Evolutionary conservation across 441 rosid species (phyloP).

Genomic region (Croton setiger): DNA sequence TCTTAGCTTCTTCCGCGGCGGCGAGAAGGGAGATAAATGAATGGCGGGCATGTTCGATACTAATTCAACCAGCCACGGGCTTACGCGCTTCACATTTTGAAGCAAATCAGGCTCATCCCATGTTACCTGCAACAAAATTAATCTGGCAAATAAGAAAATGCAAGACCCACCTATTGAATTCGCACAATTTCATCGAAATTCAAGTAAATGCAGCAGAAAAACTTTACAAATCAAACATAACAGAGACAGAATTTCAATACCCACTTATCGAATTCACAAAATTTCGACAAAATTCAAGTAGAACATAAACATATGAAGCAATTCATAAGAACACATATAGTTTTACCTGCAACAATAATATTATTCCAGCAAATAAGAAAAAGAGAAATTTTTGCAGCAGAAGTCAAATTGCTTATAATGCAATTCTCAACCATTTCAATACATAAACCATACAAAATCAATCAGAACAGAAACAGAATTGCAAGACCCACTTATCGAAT

Average conservation of each 20-base stretch:
- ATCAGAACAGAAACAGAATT: neutral
- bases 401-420: neutral
- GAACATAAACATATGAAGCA: no score
- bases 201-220: no score
- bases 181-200: no score
- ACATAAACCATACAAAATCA: neutral
- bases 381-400: neutral
- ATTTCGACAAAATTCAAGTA: no score
- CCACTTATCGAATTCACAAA: no score
- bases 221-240: no score
- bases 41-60: constrained; percentile 55
- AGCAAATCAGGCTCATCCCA: constrained; percentile 73
- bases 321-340: no score
- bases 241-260: no score
- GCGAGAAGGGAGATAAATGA: constrained; percentile 42
- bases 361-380: neutral
- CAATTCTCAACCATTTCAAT: neutral
- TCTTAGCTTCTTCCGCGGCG: constrained; percentile 73
- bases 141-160: neutral
- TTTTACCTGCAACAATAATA: constrained; percentile 44
- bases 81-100: constrained; percentile 55
- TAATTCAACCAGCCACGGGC: constrained; percentile 87
- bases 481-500: neutral
- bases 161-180: no score
- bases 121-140: constrained; percentile 48